Base-by-base conservation (phyloP, 345 rosid genomes). In the Salix suchowensis region DNA sequence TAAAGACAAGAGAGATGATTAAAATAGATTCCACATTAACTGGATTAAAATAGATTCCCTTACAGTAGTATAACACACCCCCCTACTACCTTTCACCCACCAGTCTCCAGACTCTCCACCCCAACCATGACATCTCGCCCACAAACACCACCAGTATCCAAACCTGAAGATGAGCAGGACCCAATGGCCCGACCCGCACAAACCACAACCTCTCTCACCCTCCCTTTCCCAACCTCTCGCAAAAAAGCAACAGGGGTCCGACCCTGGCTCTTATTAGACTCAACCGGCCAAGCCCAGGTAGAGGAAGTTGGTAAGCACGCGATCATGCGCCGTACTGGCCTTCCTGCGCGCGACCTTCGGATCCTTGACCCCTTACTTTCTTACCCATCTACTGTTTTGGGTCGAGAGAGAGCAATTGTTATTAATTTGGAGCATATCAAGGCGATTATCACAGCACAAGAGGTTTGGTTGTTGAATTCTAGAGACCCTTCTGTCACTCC, bases 261-360 rank as follows among this genome's bases (percentile, higher is more conserved):
- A 54, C 73, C 89, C 4, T 93, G 96, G 97, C 88, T 93, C 52
- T 79, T 87, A 40, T 82, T 96, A 7, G 88, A 81, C 78, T 80
- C 91, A 46, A 84, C 89, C 2, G 94, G 96, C 7, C 88, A 86
- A 75, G 73, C 88, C 36, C 81, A 82, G 71, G 85, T 83, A 7
- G 85, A 79, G 71, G 96, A 91, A 70, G 96, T 82, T 13, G 97
- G 96, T 0, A 96, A 96, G 82, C 97, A 96, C 79, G 74, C 87
- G 13, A 91, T 92, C 86, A 96, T 96, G 99, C 91, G 96, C 64
- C 98, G 90, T 2, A 93, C 98, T 15, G 94, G 98, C n/a, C 83
- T 92, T 6, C 97, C 96, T 19, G 95, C 91, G 18, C 88, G 97
- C 15, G 98, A 96, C 82, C 96, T 96, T 30, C 88, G 99, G 84